Base-by-base conservation (phyloP, 371 early-diverging fungal species). In the Syncephalis plumigaleata region DNA sequence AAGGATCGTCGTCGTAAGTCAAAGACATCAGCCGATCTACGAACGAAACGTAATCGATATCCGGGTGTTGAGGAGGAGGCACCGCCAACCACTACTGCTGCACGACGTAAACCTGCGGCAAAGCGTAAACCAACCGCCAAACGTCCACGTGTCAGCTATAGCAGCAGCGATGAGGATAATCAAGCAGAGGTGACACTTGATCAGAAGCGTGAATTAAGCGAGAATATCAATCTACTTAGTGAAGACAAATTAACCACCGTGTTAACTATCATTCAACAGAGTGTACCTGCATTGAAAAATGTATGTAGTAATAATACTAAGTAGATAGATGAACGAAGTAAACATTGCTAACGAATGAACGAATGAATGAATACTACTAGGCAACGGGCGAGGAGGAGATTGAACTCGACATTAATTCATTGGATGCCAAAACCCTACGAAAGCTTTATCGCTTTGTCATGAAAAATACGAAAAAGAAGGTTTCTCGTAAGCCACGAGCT, bases 341-440 rank as follows among this genome's bases (percentile, higher is more conserved):
- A 11, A 13, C 9, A 23, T 16, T 13, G 22, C 22, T n/a, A 15
- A 42, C n/a, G n/a, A n/a, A n/a, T n/a, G n/a, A n/a, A n/a, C n/a
- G n/a, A n/a, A n/a, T n/a, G n/a, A n/a, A n/a, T n/a, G n/a, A n/a
- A n/a, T n/a, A n/a, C n/a, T n/a, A 44, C n/a, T 36, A 3, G 16
- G 4, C 26, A 20, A 47, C 42, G 44, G 23, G 24, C 5, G 21
- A 53, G 22, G 57, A 59, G 16, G 61, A 58, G 24, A 55, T 55
- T 52, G 95, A 92, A 54, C 70, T 97, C 46, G 97, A 97, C 55
- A 91, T 97, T 55, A 91, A 91, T 53, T 66, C 86, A 0, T 65
- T 97, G 39, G 87, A 87, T 56, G 67, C 72, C 51, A 62, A 53
- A n/a, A 91, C 93, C 11, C 70, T 93, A 27, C 77, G 76, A 59